Conservation (phyloP, 768 basidiomycete species). For the Exsudoporus frostii region DNA sequence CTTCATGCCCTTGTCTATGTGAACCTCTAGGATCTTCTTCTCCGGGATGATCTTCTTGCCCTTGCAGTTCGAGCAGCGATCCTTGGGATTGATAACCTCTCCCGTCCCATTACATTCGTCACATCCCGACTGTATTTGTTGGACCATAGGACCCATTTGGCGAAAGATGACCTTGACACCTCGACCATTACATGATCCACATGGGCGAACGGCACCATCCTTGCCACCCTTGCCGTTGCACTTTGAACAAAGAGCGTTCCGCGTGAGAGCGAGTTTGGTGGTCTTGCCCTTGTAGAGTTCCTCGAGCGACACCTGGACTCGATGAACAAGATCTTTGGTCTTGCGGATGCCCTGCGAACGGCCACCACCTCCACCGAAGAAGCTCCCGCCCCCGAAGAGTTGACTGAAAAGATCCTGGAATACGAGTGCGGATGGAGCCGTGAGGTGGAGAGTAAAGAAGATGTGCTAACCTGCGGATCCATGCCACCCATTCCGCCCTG, state of each 20-base stretch:
- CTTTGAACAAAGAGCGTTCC: conserved; percentile 89
- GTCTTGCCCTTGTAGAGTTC: conserved; percentile 99
- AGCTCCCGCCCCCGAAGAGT: conserved; percentile 83
- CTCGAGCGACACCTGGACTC: conserved; percentile 93
- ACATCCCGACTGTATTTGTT: conserved; percentile 95
- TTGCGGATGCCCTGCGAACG: conserved; percentile 75
- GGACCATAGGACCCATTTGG: conserved; percentile 99
- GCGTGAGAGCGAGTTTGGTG: conserved; percentile 93
- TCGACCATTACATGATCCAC: conserved; percentile 77
- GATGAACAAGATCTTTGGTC: conserved; percentile 97
- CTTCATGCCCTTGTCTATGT: conserved; percentile 98
- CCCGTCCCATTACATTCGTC: conserved; percentile 92
- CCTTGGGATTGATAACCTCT: conserved; percentile 91
- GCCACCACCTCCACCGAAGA: conserved; percentile 68
- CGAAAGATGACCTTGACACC: conserved; percentile 89
- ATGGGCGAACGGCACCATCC: conserved; percentile 87
- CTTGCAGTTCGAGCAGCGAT: conserved; percentile 88
- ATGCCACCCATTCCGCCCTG: conserved; percentile 91
- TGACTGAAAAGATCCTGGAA: conserved; percentile 92
- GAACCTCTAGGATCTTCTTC: conserved; percentile 96
- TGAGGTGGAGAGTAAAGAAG: background rate
- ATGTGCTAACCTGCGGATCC: conserved; percentile 79
- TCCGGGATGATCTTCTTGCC: conserved; percentile 94
- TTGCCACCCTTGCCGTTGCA: conserved; percentile 98
- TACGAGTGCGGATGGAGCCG: background rate